phyloP scores from a whole-genome alignment of 768 basidiomycete genomes.

The Collybia sp. region DNA sequence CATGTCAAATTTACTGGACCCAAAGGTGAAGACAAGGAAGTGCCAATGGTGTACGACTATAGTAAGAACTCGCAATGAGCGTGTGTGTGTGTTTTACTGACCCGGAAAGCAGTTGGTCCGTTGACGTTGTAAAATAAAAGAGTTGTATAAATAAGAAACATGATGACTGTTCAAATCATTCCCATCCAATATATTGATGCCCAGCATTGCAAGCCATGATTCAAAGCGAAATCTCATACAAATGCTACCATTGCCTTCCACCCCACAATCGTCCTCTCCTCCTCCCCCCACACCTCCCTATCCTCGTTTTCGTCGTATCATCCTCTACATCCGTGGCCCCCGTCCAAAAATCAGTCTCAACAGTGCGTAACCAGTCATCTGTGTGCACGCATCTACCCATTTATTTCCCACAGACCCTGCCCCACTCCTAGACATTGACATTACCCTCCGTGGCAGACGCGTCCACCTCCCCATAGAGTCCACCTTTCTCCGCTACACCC shows the following conservation, averaged over 20 bases:
- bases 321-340: constrained; percentile 39
- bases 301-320: constrained; percentile 10
- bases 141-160: too few relatives aligned
- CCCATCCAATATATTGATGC: too few relatives aligned
- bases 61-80: constrained; percentile 31
- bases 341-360: constrained; percentile 49
- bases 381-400: neutral
- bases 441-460: constrained; percentile 28
- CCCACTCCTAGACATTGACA: constrained; percentile 51
- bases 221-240: too few relatives aligned
- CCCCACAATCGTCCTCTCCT: too few relatives aligned
- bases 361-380: constrained; percentile 26
- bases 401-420: constrained; percentile 35
- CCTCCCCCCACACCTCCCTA: neutral
- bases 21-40: constrained; percentile 48
- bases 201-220: too few relatives aligned
- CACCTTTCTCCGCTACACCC: constrained; percentile 43
- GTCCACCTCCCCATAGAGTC: constrained; percentile 51
- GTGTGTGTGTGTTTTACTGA: too few relatives aligned
- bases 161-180: too few relatives aligned
- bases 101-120: too few relatives aligned
- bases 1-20: constrained; percentile 63
- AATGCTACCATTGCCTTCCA: too few relatives aligned
- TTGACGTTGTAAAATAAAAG: too few relatives aligned
- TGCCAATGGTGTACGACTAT: constrained; percentile 64